Base-by-base conservation (phyloP, 768 basidiomycete genomes). In the Ephemerocybe angulata region DNA sequence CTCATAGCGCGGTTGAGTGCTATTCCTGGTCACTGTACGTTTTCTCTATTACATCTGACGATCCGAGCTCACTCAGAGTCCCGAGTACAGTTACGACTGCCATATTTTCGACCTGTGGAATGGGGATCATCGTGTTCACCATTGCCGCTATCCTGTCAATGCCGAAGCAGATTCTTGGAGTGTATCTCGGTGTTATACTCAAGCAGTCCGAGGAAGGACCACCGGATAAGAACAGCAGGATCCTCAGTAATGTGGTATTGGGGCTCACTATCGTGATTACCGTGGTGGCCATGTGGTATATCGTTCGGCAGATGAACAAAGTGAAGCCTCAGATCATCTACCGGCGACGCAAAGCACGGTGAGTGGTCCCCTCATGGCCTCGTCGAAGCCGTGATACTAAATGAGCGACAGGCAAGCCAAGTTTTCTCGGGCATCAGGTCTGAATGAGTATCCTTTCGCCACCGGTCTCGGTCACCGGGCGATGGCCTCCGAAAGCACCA, bases 151-250 rank as follows among this genome's bases (percentile, higher is more conserved):
- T 93, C 60, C 72, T 94, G 17, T 90, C 91, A 19, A 70, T 93
- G 65, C 93, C 93, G 6, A 95, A 95, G 65, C 93, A 97, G 67
- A 87, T 97, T 62, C 81, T 93, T 60, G 90, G 88, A 7, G 94
- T 97, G 12, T 97, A 97, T 64, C 79, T 95, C 15, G 93, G 93
- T 31, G 91, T 90, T 28, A 75, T 89, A 27, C 67, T 91, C n/a
- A 82, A 87, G 58, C 72, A 80, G 52, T 73, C 78, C 3, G 68
- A 61, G 5, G 70, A 50, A 77, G 73, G 76, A 17, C 63, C 58
- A 19, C 71, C 69, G 37, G 69, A 67, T 65, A 77, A 66, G 2
- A 76, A 77, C 58, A 80, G 84, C 64, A 82, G 76, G 58, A 82
- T 88, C 57, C 80, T 93, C 58, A 86, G 84, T 51, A 81, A 89